Evolutionary conservation across 2,329 filamentous ascomycete species (phyloP).

Genomic region (Ophiostoma novo-ulmi): DNA sequence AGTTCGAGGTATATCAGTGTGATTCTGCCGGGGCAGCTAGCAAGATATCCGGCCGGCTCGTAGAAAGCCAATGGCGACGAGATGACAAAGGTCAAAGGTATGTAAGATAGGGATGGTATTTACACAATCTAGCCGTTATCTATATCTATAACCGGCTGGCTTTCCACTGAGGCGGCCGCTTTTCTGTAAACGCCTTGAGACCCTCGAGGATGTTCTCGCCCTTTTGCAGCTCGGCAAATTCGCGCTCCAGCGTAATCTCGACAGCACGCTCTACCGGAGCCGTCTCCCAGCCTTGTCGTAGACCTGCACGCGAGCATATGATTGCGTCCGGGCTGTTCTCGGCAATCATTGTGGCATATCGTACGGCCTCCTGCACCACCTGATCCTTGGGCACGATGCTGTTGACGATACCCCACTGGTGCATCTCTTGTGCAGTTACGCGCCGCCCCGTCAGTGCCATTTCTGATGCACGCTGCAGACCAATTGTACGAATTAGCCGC

Average conservation of each 20-base stretch:
- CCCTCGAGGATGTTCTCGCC: conserved; percentile 32
- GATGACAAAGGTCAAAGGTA: no score
- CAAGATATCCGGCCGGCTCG: neutral
- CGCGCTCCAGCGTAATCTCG: conserved; percentile 27
- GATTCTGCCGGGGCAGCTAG: neutral
- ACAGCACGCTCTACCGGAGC: conserved; percentile 30
- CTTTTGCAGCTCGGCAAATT: conserved; percentile 28
- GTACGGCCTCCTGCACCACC: conserved; percentile 54
- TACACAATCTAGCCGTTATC: no score
- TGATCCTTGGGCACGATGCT: conserved; percentile 47
- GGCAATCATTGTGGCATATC: conserved; percentile 56
- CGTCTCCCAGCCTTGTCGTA: conserved; percentile 67
- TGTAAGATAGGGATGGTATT: no score
- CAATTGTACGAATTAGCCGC: conserved; percentile 60
- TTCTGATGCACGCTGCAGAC: conserved; percentile 64
- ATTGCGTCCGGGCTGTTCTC: conserved; percentile 69
- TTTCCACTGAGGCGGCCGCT: conserved; percentile 30
- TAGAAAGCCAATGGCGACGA: no score
- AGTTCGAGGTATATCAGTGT: neutral
- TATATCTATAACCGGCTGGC: conserved; percentile 29
- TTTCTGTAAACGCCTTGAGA: conserved; percentile 31
- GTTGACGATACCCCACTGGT: conserved; percentile 64
- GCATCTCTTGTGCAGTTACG: conserved; percentile 55
- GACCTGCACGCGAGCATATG: conserved; percentile 63
- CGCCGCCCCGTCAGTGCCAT: conserved; percentile 63